phyloP scores from a whole-genome alignment of 176 grass and related monocot genomes.

The Rhipidocladum racemiflorum region DNA sequence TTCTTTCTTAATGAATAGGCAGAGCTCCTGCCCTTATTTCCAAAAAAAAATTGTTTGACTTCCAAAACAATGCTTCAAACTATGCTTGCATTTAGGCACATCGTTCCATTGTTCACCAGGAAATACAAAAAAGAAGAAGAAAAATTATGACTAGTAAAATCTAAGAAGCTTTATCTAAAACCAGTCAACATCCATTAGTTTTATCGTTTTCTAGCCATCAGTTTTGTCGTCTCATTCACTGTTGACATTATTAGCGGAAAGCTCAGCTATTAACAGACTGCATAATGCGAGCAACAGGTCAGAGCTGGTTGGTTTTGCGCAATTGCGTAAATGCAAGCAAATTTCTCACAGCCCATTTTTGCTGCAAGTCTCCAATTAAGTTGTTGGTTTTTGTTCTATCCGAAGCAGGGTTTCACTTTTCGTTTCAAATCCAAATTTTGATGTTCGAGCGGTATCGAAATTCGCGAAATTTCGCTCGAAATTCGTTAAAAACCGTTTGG shows the following conservation, averaged over 20 bases:
- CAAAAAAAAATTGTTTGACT: too few relatives aligned
- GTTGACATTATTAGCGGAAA: not conserved
- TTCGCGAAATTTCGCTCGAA: too few relatives aligned
- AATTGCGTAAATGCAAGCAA: not conserved
- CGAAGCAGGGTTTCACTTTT: too few relatives aligned
- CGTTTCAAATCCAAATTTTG: too few relatives aligned
- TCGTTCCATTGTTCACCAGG: too few relatives aligned
- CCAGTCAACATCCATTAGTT: not conserved
- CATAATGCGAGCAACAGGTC: too few relatives aligned
- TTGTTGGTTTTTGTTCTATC: not conserved
- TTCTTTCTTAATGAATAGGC: too few relatives aligned
- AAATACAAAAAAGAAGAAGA: not conserved
- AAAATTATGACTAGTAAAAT: not conserved
- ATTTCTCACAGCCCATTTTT: not conserved
- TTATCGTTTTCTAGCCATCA: not conserved
- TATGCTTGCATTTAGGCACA: too few relatives aligned
- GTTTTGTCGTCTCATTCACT: not conserved
- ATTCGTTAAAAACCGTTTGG: too few relatives aligned
- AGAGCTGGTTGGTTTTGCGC: not conserved
- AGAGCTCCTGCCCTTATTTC: too few relatives aligned
- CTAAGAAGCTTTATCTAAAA: not conserved
- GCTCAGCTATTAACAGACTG: not conserved
- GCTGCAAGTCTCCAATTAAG: not conserved
- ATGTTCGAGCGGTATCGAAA: too few relatives aligned
- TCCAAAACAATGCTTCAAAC: too few relatives aligned